These are phyloP conservation scores for Nitzschia palea DNA, from an alignment of 108 stramenopile genomes.

Conservation along the genomic window DNA sequence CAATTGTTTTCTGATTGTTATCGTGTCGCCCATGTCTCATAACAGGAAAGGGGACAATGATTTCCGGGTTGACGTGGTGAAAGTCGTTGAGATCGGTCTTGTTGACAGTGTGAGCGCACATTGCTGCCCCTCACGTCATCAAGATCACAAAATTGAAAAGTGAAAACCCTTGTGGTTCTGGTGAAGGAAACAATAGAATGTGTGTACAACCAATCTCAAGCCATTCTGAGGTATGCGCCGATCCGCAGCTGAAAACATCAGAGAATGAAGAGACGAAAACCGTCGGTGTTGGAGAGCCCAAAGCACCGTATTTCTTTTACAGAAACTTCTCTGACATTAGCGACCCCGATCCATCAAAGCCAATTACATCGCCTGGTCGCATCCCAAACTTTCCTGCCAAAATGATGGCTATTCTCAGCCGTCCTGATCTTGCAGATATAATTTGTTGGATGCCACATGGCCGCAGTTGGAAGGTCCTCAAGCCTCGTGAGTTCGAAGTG, in stretches of 20 bases:
- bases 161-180: too few species aligned
- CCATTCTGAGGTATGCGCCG: too few species aligned
- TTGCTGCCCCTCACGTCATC: neutral
- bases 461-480: slow-evolving; percentile 59
- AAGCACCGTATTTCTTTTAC: slow-evolving; percentile 35
- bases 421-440: slow-evolving; percentile 54
- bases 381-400: slow-evolving; percentile 77
- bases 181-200: too few species aligned
- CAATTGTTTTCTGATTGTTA: too few species aligned
- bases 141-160: neutral
- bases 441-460: slow-evolving; percentile 77
- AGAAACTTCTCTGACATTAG: slow-evolving; percentile 45
- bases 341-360: slow-evolving; percentile 53
- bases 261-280: neutral
- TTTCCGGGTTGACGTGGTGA: too few species aligned
- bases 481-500: slow-evolving; percentile 67
- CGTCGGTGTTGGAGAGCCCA: neutral
- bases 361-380: slow-evolving; percentile 35
- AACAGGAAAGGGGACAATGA: too few species aligned
- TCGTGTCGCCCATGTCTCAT: too few species aligned
- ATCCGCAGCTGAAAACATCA: neutral
- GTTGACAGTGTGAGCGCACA: neutral
- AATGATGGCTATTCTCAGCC: slow-evolving; percentile 68
- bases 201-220: too few species aligned
- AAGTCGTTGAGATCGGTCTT: neutral